Evolutionary conservation across 495 filamentous ascomycete species (phyloP).

Genomic region (Cudoniella acicularis): DNA sequence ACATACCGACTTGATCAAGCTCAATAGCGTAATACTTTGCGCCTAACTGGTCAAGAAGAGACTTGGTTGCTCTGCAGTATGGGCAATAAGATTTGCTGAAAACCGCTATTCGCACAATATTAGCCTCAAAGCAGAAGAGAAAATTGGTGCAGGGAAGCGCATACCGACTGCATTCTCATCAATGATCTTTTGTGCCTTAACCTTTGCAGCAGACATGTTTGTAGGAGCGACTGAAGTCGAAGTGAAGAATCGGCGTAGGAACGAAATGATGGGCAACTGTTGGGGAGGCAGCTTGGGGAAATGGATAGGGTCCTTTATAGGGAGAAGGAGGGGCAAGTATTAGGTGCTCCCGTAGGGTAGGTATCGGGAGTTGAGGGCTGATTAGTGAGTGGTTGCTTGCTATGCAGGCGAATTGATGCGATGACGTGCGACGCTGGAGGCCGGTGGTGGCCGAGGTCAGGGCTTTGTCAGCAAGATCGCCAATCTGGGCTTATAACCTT

Average conservation of each 20-base stretch:
- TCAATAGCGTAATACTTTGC: constrained; percentile 76
- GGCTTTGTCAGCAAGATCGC: no score
- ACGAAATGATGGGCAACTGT: constrained; percentile 59
- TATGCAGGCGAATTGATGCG: background rate
- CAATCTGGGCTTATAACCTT: no score
- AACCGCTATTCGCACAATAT: constrained; percentile 54
- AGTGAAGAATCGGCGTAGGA: constrained; percentile 75
- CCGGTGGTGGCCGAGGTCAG: no score
- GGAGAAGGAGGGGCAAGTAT: constrained; percentile 1
- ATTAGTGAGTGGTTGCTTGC: background rate
- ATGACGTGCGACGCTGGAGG: no score
- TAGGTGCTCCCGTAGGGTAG: background rate
- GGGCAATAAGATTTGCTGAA: constrained; percentile 98
- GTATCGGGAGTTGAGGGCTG: background rate
- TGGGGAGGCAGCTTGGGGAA: background rate
- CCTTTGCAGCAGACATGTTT: constrained; percentile 80
- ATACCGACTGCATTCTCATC: constrained; percentile 86
- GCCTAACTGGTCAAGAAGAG: constrained; percentile 59
- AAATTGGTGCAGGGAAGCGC: constrained; percentile 27
- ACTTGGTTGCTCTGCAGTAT: constrained; percentile 83
- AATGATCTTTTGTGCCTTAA: constrained; percentile 82
- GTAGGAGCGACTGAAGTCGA: constrained; percentile 51
- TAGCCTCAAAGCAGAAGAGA: background rate
- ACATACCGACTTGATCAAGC: constrained; percentile 77
- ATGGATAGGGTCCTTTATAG: background rate